phyloP scores from a whole-genome alignment of 164 flowering plant species.

The Liquidambar formosana region DNA sequence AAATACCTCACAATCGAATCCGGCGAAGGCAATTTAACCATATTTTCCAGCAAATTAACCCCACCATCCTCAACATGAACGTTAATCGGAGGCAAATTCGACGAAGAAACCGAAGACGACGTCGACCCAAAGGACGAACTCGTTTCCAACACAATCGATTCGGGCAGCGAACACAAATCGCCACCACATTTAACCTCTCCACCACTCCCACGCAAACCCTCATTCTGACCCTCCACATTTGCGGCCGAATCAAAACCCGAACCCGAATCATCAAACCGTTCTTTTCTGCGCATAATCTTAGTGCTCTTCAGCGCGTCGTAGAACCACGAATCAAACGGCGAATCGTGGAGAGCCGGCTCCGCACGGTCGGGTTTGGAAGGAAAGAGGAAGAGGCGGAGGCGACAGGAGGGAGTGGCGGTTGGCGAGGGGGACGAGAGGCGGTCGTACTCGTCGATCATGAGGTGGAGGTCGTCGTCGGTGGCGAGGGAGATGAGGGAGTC shows the following conservation, averaged over 20 bases:
- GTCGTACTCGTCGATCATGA: slow-evolving; percentile 42
- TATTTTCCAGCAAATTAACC: slow-evolving; percentile 16
- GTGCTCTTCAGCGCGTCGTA: slow-evolving; percentile 36
- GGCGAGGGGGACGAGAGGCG: slow-evolving; percentile 19
- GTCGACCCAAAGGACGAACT: slow-evolving; percentile 57
- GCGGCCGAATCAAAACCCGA: background rate
- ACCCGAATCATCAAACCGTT: slow-evolving; percentile 7
- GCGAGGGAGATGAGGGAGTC: slow-evolving; percentile 43
- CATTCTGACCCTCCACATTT: slow-evolving; percentile 6
- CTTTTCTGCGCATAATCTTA: slow-evolving; percentile 18
- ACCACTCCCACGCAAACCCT: slow-evolving; percentile 7
- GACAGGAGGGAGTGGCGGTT: no score
- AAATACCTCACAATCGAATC: slow-evolving; percentile 37
- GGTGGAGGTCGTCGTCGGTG: slow-evolving; percentile 38
- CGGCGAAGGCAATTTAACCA: slow-evolving; percentile 19
- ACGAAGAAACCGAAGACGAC: slow-evolving; percentile 42
- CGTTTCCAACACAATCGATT: slow-evolving; percentile 48
- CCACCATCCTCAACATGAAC: slow-evolving; percentile 24
- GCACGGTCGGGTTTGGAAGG: slow-evolving; percentile 6
- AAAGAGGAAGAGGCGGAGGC: slow-evolving; percentile 44
- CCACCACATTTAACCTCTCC: background rate
- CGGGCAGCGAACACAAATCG: slow-evolving; percentile 20
- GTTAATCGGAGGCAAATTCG: slow-evolving; percentile 37
- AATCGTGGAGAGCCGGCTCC: slow-evolving; percentile 11
- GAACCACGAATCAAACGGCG: slow-evolving; percentile 47